A percentile compares a stretch with the other conserved stretches of the same genome.
These are phyloP conservation scores for Mycena haematopus DNA, from an alignment of 768 basidiomycete genomes.

Conservation along the genomic window DNA sequence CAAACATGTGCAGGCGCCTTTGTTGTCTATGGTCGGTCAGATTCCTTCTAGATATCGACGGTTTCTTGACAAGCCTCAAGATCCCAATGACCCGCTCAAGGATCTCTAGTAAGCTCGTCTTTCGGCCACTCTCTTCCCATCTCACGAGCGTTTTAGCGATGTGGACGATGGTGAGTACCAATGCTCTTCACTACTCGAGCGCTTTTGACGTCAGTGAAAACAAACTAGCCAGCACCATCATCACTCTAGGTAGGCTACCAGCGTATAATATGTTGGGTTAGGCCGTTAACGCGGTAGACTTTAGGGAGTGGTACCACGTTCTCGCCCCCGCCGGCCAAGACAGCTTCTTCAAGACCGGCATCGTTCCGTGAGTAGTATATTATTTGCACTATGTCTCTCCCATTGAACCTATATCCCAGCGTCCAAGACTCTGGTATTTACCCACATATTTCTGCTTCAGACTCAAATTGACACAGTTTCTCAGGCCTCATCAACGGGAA, in stretches of 20 bases:
- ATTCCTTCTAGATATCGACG: neutral
- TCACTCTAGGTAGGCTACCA: neutral
- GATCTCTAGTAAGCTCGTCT: neutral
- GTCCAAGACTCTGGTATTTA: constrained; percentile 43
- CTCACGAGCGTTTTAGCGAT: neutral
- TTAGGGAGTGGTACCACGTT: constrained; percentile 15
- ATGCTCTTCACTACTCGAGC: neutral
- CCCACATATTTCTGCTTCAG: neutral
- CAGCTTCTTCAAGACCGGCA: constrained; percentile 40
- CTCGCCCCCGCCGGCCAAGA: constrained; percentile 46
- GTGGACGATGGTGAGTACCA: constrained; percentile 8
- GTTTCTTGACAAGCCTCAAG: neutral
- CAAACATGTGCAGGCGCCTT: neutral
- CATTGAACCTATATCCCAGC: constrained; percentile 9
- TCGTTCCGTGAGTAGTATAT: constrained; percentile 34
- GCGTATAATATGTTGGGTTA: too few species aligned
- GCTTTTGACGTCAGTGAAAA: neutral
- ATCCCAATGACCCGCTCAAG: constrained; percentile 4
- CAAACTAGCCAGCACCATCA: neutral
- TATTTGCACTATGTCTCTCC: too few species aligned
- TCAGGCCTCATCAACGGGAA: constrained; percentile 49
- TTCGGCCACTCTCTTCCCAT: neutral
- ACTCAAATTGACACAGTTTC: neutral
- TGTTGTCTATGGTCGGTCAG: constrained; percentile 8
- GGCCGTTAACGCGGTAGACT: too few species aligned